Evolutionary conservation across 306 rosid genomes (phyloP).

Genomic region (Acacia confusa): DNA sequence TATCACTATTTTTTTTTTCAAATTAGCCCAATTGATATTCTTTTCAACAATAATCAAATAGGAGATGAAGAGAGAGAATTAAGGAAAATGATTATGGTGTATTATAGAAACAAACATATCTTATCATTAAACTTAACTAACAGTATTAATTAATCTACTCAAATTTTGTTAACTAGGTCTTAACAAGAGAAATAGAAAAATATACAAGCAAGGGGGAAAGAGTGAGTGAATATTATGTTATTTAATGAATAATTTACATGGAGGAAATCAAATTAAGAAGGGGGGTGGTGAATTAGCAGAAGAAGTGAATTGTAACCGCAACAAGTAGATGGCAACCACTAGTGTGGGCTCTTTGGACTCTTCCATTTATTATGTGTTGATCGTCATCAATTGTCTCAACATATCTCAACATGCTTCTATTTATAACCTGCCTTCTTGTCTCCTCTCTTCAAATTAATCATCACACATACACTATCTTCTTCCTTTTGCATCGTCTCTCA

Average conservation of each 20-base stretch:
- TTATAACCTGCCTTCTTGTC: background rate
- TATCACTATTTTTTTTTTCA: too few species aligned
- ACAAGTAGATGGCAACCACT: conserved; percentile 39
- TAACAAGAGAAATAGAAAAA: background rate
- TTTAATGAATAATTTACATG: background rate
- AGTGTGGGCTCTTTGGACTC: conserved; percentile 16
- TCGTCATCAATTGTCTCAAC: background rate
- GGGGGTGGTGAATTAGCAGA: background rate
- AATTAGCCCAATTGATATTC: too few species aligned
- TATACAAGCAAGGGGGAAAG: background rate
- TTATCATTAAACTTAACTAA: too few species aligned
- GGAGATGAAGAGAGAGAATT: too few species aligned
- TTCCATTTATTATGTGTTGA: background rate
- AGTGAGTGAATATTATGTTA: background rate
- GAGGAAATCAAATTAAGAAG: background rate
- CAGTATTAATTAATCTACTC: too few species aligned
- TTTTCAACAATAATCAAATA: too few species aligned
- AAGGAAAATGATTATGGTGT: too few species aligned
- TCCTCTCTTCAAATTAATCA: background rate
- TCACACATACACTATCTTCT: background rate
- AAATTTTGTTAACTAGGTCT: too few species aligned
- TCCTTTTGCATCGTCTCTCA: background rate
- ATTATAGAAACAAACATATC: too few species aligned
- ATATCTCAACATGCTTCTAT: background rate
- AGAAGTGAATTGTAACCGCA: background rate